Conservation (phyloP, 768 basidiomycete genomes). For the Leccinum barrowsii region DNA sequence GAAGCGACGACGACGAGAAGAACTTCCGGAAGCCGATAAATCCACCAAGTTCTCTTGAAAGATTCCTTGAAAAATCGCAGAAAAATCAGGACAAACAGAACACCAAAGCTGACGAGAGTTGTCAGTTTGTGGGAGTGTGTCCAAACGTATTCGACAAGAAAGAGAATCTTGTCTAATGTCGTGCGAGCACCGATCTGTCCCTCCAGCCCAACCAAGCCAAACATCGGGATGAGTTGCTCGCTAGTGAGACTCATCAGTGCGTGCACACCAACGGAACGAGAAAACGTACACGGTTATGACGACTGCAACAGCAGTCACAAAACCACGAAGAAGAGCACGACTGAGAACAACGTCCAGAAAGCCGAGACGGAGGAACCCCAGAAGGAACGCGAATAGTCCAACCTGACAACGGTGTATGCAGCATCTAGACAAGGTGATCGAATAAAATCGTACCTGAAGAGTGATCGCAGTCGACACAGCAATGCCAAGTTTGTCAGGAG, state of each 20-base stretch:
- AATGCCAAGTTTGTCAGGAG: conserved; percentile 52
- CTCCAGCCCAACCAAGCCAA: conserved; percentile 65
- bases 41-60: conserved; percentile 61
- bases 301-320: conserved; percentile 79
- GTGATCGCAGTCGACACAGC: conserved; percentile 79
- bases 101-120: conserved; percentile 68
- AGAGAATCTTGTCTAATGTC: conserved; percentile 73
- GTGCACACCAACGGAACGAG: not conserved
- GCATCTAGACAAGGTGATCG: not conserved
- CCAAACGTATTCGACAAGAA: conserved; percentile 60
- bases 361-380: conserved; percentile 86
- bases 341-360: conserved; percentile 94
- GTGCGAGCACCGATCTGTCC: conserved; percentile 56
- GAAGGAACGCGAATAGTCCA: conserved; percentile 78
- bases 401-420: conserved; percentile 41
- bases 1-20: conserved; percentile 80
- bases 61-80: conserved; percentile 54
- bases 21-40: conserved; percentile 87
- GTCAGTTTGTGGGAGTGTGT: conserved; percentile 63
- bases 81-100: conserved; percentile 61
- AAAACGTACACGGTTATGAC: conserved; percentile 76
- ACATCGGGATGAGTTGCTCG: conserved; percentile 86
- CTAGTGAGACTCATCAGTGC: conserved; percentile 32
- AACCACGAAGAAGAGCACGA: conserved; percentile 82
- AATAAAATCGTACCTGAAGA: conserved; percentile 55